Base-by-base conservation (phyloP, 805 yeast genomes). In the Suhomyces sp. region DNA sequence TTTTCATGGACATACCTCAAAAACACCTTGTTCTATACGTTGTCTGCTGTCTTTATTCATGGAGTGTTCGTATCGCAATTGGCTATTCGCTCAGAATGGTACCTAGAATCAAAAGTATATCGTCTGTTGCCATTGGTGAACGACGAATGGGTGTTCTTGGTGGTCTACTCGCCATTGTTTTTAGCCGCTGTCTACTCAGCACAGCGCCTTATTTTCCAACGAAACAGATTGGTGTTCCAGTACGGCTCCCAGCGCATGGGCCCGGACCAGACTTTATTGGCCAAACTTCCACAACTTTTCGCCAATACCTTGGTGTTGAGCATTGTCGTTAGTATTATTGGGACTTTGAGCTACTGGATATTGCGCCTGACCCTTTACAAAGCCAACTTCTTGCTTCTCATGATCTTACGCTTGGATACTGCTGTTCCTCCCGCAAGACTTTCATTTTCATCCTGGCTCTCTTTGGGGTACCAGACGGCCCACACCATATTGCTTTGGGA, bases 131-230 rank as follows among this genome's bases (percentile, higher is more conserved):
- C 78, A 5, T 62, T 66, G 44, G 59, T 71, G 41, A 76, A 75
- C 52, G 80, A 76, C 57, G 69, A 72, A 47, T 76, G 76, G 70
- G 74, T 83, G 4, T 82, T 71, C 60, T 80, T 68, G 58, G 80
- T 83, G 79, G 81, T 73, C 60, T 74, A 71, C 44, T 42, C 12
- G 10, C 69, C 79, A 24, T 9, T 69, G 1, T 64, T 73, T 24
- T 60, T 77, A 6, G 79, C 83, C 0, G 31, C 74, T 0, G 35
- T 74, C 6, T 87, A 86, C 64, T 60, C 84, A 6, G 48, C 73
- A 1, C 84, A 80, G 54, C 86, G 80, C 61, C 58, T 80, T 12
- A 58, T 80, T 0, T 76, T 81, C 52, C 87, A 85, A 62, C 71
- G 82, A 55, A 84, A 84, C 64, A 75, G 81, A 53, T 68, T 87